A percentile compares a stretch with the other conserved stretches of the same genome.
phyloP scores from a whole-genome alignment of 1,284 basidiomycete genomes.

The Trametes pubescens region DNA sequence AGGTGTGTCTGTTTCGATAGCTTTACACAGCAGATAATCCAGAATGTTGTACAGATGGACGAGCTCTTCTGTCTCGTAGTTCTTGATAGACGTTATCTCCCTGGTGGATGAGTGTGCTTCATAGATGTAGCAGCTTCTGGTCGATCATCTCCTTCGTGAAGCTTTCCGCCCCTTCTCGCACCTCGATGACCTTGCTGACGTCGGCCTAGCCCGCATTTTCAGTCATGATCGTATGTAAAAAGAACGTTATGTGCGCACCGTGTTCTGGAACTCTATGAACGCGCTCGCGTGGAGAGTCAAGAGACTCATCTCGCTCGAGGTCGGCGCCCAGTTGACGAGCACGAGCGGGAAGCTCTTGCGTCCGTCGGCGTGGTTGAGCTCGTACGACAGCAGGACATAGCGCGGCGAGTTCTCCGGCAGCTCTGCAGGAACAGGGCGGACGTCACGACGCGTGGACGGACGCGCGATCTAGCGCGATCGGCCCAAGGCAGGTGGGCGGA shows the following conservation, averaged over 20 bases:
- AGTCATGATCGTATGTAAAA: background rate
- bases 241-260: conserved; percentile 52
- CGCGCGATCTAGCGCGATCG: conserved; percentile 21
- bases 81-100: background rate
- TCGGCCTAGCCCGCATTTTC: conserved; percentile 57
- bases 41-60: conserved; percentile 25
- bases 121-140: conserved; percentile 58
- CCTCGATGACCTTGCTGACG: conserved; percentile 79
- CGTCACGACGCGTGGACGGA: background rate
- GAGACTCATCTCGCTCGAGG: conserved; percentile 75
- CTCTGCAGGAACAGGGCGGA: conserved; percentile 55
- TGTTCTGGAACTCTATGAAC: conserved; percentile 80
- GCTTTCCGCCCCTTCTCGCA: conserved; percentile 82
- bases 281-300: conserved; percentile 88
- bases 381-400: conserved; percentile 87
- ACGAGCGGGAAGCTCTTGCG: conserved; percentile 86
- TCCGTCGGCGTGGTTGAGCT: conserved; percentile 84
- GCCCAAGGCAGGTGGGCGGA: conserved; percentile 4
- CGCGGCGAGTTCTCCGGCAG: conserved; percentile 91
- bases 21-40: conserved; percentile 24
- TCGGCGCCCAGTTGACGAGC: conserved; percentile 88
- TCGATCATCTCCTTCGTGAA: conserved; percentile 80
- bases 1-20: conserved; percentile 21
- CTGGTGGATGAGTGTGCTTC: background rate
- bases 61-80: conserved; percentile 4